phyloP scores from a whole-genome alignment of 352 stramenopile species.

The Halophytophthora polymorphica region DNA sequence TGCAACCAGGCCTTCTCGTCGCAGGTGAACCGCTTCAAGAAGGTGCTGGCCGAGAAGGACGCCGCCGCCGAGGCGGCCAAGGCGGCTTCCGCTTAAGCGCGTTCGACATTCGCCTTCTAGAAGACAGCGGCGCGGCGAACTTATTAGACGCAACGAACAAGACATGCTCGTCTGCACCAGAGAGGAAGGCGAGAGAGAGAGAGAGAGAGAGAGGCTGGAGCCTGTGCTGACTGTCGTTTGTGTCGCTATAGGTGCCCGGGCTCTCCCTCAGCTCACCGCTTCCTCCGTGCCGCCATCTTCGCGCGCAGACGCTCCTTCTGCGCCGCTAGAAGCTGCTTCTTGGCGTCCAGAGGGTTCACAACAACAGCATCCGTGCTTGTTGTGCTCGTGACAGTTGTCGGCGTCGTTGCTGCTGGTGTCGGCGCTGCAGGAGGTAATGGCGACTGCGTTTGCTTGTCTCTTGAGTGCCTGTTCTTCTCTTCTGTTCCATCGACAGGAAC shows the following conservation, averaged over 20 bases:
- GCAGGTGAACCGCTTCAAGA: constrained; percentile 81
- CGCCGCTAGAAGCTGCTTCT: constrained; percentile 50
- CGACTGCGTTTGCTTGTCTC: not conserved
- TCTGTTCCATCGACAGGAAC: too few species aligned
- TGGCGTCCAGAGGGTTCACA: constrained; percentile 28
- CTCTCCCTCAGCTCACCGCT: constrained; percentile 1
- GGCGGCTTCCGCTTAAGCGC: constrained; percentile 19
- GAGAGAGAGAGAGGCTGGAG: too few species aligned
- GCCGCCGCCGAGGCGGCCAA: constrained; percentile 24
- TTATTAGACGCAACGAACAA: too few species aligned
- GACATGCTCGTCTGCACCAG: too few species aligned
- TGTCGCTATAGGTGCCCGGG: too few species aligned
- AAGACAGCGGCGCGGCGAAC: too few species aligned
- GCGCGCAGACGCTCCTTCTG: constrained; percentile 68
- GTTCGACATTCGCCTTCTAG: too few species aligned
- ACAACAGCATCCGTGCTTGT: constrained; percentile 1
- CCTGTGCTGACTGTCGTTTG: too few species aligned
- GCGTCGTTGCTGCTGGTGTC: not conserved
- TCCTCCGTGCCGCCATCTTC: constrained; percentile 48
- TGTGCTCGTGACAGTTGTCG: not conserved
- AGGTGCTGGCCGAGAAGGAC: constrained; percentile 72
- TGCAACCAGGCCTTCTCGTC: constrained; percentile 83
- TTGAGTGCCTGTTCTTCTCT: too few species aligned
- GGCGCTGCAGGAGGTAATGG: not conserved
- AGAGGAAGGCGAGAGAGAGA: too few species aligned